Conservation (phyloP, 805 yeast genomes). For the Ogataea pilisensis region DNA sequence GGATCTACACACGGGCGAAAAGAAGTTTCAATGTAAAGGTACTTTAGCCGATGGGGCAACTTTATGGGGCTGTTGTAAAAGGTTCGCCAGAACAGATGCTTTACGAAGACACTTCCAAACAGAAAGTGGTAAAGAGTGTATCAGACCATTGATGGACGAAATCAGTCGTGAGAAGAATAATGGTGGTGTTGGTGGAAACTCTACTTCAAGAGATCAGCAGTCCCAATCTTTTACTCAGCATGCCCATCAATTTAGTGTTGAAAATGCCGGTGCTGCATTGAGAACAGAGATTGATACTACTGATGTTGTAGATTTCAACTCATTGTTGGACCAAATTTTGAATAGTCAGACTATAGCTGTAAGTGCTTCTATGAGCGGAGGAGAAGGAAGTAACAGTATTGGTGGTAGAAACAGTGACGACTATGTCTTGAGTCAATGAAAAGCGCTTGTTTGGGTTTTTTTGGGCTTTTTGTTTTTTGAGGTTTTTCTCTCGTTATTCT, state of each 20-base stretch:
- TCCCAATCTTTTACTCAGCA: too few species aligned
- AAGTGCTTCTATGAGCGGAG: slow-evolving; percentile 6
- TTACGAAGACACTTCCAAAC: slow-evolving; percentile 75
- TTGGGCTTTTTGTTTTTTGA: too few species aligned
- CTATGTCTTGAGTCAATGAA: too few species aligned
- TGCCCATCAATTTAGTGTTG: slow-evolving; percentile 10
- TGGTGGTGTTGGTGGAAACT: slow-evolving; percentile 4
- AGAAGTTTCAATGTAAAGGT: slow-evolving; percentile 70
- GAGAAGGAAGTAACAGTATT: not conserved
- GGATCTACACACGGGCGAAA: slow-evolving; percentile 71
- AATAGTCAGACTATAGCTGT: slow-evolving; percentile 14
- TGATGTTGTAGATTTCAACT: slow-evolving; percentile 13
- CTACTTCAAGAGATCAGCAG: not conserved
- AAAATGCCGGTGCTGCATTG: slow-evolving; percentile 14
- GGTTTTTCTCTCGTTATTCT: too few species aligned
- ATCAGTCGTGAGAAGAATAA: slow-evolving; percentile 24
- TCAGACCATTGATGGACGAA: slow-evolving; percentile 63
- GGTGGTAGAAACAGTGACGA: not conserved
- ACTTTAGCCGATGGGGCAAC: slow-evolving; percentile 47
- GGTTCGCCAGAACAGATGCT: slow-evolving; percentile 78
- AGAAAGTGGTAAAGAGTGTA: slow-evolving; percentile 71
- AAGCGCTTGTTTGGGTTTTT: too few species aligned
- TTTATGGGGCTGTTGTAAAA: slow-evolving; percentile 76
- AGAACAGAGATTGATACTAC: slow-evolving; percentile 10
- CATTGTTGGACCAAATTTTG: slow-evolving; percentile 21